Evolutionary conservation across 345 rosid species (phyloP), one percentile per base, ranked within the genome.

Genomic region (Nephelium lappaceum): DNA sequence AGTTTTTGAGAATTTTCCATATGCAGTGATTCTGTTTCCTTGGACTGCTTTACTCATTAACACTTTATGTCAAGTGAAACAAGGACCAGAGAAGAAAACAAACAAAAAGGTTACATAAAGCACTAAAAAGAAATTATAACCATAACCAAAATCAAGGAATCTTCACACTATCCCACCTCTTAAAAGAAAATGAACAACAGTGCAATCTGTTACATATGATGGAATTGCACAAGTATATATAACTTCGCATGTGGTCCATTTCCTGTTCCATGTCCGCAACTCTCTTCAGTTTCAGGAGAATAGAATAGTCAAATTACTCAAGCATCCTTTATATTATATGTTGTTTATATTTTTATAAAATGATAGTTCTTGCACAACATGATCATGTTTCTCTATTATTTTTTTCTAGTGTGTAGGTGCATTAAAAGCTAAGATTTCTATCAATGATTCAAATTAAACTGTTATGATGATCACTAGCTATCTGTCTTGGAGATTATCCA

Each of bases 241-340:
- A 71, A 14, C 74, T 25, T 49, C 12, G 14, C 14, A 16, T 16
- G 74, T 60, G 55, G 67, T 73, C 67, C 53, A 58, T 73, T 73
- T 73, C 24, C 9, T 5, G 62, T 57, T 9, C 41, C 68, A 15
- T 60, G 45, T 21, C 77, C 36, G 23, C 57, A 74, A 43, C 7
- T 43, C 69, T 36, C 57, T 60, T 51, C 39, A 73, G 57, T 73
- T 18, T n/a, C 21, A 3, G 27, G 27, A 43, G 12, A 0, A 39
- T 39, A 73, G 68, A 73, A 31, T 73, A 42, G 25, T 74, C 11
- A 19, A 43, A 74, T 61, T 24, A 16, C 24, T 45, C n/a, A 9
- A 55, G 77, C 69, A 74, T 62, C 77, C 15, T 42, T 74, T 74
- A 69, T 55, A 9, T n/a, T 11, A 57, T 72, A 24, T 36, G 25